These are phyloP conservation scores for Pleurotus salmoneostramineus DNA, from an alignment of 768 basidiomycete species.

Conservation along the genomic window DNA sequence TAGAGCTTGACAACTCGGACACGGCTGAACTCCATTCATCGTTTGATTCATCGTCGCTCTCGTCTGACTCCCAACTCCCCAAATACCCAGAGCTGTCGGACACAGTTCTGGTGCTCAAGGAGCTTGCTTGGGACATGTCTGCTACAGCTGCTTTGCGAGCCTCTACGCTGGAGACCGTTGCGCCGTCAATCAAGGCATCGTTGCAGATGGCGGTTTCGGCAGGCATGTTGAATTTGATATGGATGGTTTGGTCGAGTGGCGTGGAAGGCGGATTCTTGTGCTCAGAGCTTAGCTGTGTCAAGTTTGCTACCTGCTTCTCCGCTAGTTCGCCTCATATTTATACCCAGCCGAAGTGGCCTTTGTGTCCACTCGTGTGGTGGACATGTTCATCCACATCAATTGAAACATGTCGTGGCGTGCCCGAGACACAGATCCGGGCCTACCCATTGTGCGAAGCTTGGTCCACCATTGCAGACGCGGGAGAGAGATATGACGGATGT, in stretches of 20 bases:
- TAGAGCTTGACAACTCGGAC: neutral
- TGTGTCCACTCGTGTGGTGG: neutral
- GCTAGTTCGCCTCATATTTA: neutral
- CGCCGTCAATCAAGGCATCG: neutral
- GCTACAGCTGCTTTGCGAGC: neutral
- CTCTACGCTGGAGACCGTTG: neutral
- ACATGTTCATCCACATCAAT: too few relatives aligned
- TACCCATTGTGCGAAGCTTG: too few relatives aligned
- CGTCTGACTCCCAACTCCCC: neutral
- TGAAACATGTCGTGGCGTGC: too few relatives aligned
- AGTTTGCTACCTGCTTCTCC: neutral
- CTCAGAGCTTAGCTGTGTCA: too few relatives aligned
- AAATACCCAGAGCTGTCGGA: neutral
- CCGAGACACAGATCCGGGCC: too few relatives aligned
- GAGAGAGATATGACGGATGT: too few relatives aligned
- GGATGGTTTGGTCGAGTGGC: neutral
- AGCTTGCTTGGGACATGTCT: neutral
- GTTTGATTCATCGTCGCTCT: neutral
- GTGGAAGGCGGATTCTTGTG: neutral
- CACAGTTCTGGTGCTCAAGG: neutral
- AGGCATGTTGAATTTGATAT: neutral
- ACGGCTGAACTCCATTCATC: conserved; percentile 1
- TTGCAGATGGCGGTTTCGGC: neutral
- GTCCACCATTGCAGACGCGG: too few relatives aligned
- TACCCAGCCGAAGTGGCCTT: neutral